Conservation (phyloP, 371 early-diverging fungal species). For the Batrachochytrium dendrobatidis region DNA sequence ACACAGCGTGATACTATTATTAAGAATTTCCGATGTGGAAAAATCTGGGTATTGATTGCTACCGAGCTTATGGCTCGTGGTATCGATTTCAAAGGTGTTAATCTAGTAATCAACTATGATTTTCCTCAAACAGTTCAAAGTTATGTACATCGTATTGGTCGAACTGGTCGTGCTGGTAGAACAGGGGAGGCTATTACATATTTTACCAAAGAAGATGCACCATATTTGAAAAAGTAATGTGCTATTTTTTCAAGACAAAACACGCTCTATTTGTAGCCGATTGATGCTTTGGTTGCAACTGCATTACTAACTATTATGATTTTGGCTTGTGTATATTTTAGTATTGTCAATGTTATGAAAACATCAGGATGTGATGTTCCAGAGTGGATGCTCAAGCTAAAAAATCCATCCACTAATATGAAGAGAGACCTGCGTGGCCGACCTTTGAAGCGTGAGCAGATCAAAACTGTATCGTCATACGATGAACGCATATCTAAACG, state of each 20-base stretch:
- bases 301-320: conserved; percentile 20
- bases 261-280: no score
- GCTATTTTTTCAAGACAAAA: conserved; percentile 16
- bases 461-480: conserved; percentile 57
- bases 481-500: conserved; percentile 48
- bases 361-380: conserved; percentile 92
- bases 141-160: conserved; percentile 98
- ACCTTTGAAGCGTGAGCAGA: conserved; percentile 58
- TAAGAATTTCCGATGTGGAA: conserved; percentile 79
- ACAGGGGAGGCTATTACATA: conserved; percentile 89
- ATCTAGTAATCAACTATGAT: conserved; percentile 90
- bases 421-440: conserved; percentile 58
- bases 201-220: conserved; percentile 88
- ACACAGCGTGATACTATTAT: conserved; percentile 87
- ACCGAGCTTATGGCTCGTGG: conserved; percentile 92
- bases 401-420: conserved; percentile 57
- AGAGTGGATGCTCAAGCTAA: conserved; percentile 91
- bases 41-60: conserved; percentile 91
- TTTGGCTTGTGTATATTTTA: conserved; percentile 9
- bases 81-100: conserved; percentile 88
- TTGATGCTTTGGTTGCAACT: no score
- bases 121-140: conserved; percentile 88
- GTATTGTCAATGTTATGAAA: conserved; percentile 93
- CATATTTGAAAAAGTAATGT: conserved; percentile 65
- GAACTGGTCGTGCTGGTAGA: conserved; percentile 97